These are phyloP conservation scores for Leishmania guyanensis DNA, from an alignment of 208 protist species.

Conservation along the genomic window DNA sequence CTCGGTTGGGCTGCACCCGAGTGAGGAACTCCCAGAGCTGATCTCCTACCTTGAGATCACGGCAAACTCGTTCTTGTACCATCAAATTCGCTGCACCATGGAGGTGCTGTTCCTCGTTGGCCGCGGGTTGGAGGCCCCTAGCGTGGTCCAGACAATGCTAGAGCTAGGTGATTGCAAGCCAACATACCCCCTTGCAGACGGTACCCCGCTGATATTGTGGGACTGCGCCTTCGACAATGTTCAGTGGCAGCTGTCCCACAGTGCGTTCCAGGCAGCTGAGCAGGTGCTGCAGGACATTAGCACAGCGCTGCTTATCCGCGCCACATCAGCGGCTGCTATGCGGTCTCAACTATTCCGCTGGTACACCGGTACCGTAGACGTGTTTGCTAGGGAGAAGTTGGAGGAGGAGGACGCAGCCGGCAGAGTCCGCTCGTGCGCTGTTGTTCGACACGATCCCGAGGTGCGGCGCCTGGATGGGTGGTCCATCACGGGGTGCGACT, in stretches of 20 bases:
- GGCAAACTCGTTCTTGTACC: slow-evolving; percentile 96
- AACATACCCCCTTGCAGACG: slow-evolving; percentile 74
- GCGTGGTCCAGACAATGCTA: slow-evolving; percentile 62
- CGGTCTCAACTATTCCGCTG: slow-evolving; percentile 65
- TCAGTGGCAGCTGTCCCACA: slow-evolving; percentile 64
- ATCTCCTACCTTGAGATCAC: slow-evolving; percentile 91
- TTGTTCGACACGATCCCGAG: slow-evolving; percentile 10
- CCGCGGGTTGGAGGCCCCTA: slow-evolving; percentile 60
- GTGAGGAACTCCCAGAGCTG: slow-evolving; percentile 56
- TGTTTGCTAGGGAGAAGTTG: slow-evolving; percentile 10
- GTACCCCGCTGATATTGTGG: slow-evolving; percentile 82
- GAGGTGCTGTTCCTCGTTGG: slow-evolving; percentile 92
- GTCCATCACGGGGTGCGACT: slow-evolving; percentile 79
- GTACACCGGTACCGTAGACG: slow-evolving; percentile 48
- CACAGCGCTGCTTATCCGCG: slow-evolving; percentile 69
- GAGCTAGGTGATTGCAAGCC: slow-evolving; percentile 79
- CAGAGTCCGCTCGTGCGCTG: not conserved
- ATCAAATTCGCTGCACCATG: slow-evolving; percentile 97
- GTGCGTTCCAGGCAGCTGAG: slow-evolving; percentile 49
- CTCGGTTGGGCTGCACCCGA: slow-evolving; percentile 48
- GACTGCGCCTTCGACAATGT: slow-evolving; percentile 72
- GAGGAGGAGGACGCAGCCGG: not conserved
- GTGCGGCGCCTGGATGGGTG: slow-evolving; percentile 43
- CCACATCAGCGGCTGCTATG: slow-evolving; percentile 59
- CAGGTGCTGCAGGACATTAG: slow-evolving; percentile 80